phyloP scores from a whole-genome alignment of 352 stramenopile genomes.

The Phytophthora hibernalis region DNA sequence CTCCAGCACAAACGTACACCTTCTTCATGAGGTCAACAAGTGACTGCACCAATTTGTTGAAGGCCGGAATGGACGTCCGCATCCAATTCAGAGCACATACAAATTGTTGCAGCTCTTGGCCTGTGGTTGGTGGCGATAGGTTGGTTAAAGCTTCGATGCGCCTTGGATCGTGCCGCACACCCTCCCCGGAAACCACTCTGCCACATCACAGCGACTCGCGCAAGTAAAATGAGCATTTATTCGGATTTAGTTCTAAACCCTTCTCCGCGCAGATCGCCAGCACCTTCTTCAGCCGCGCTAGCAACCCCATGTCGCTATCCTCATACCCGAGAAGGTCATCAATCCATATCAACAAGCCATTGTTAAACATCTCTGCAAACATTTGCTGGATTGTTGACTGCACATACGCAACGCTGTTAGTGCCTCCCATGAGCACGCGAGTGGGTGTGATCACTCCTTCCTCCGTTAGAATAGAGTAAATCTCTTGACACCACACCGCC shows the following conservation, averaged over 20 bases:
- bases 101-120: slow-evolving; percentile 14
- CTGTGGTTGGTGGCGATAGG: not conserved
- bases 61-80: slow-evolving; percentile 1
- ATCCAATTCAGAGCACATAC: slow-evolving; percentile 12
- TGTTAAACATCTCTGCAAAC: slow-evolving; percentile 26
- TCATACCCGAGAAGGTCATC: slow-evolving; percentile 12
- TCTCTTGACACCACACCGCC: slow-evolving; percentile 4
- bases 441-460: slow-evolving; percentile 21
- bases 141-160: not conserved
- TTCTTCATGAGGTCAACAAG: slow-evolving; percentile 11
- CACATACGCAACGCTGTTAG: slow-evolving; percentile 24
- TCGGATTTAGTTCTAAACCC: slow-evolving; percentile 13
- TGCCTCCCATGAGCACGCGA: slow-evolving; percentile 19
- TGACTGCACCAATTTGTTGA: slow-evolving; percentile 6
- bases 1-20: slow-evolving; percentile 1
- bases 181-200: slow-evolving; percentile 12
- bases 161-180: slow-evolving; percentile 9
- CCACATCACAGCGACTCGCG: slow-evolving; percentile 15
- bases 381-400: slow-evolving; percentile 28
- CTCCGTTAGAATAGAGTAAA: slow-evolving; percentile 25
- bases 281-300: slow-evolving; percentile 5
- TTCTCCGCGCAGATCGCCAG: slow-evolving; percentile 13
- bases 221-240: slow-evolving; percentile 15
- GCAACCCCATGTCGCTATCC: not conserved
- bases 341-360: slow-evolving; percentile 24